Conservation (phyloP, 2,329 filamentous ascomycete genomes). For the Pezicula radicicola region DNA sequence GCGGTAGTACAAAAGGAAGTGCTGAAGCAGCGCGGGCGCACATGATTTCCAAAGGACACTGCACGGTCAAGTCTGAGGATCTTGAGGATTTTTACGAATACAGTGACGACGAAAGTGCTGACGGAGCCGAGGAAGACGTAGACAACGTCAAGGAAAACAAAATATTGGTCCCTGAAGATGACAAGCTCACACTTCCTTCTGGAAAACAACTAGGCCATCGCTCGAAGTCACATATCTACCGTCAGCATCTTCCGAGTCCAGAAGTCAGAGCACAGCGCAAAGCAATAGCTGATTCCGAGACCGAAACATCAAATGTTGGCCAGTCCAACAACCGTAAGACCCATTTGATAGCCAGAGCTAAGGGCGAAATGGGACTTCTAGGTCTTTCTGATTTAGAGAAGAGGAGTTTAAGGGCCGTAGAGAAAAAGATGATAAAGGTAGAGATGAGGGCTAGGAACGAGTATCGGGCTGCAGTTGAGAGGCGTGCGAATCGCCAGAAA, state of each 20-base stretch:
- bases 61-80: constrained; percentile 35
- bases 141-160: background rate
- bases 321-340: constrained; percentile 8
- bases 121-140: background rate
- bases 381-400: constrained; percentile 20
- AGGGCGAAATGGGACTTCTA: constrained; percentile 10
- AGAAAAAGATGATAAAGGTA: constrained; percentile 18
- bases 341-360: constrained; percentile 6
- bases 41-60: constrained; percentile 47
- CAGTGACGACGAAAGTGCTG: constrained; percentile 5
- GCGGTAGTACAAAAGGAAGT: constrained; percentile 40
- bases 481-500: constrained; percentile 24
- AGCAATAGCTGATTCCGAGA: too few species aligned
- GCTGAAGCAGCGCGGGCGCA: constrained; percentile 46
- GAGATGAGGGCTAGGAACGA: constrained; percentile 18
- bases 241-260: too few species aligned
- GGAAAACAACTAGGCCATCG: too few species aligned
- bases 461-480: constrained; percentile 19
- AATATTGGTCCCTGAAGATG: constrained; percentile 15
- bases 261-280: too few species aligned
- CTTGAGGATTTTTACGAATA: constrained; percentile 39
- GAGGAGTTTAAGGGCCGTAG: constrained; percentile 18
- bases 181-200: too few species aligned
- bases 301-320: too few species aligned
- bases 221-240: too few species aligned